Evolutionary conservation across 1,284 basidiomycete genomes (phyloP).

Genomic region (Papiliotrema fonsecae): DNA sequence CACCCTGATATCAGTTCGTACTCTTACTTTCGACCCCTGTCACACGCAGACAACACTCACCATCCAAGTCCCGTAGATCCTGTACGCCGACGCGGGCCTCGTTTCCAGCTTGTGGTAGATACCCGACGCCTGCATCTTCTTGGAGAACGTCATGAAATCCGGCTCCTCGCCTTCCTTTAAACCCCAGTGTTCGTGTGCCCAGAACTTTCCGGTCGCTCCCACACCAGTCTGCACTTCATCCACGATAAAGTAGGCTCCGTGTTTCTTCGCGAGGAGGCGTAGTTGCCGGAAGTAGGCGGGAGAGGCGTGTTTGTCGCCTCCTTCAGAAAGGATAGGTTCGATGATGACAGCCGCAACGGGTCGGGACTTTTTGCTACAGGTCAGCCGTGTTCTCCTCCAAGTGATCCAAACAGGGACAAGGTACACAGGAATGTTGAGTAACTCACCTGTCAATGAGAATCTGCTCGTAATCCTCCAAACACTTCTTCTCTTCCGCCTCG

Average conservation of each 20-base stretch:
- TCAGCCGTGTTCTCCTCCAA: neutral
- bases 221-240: slow-evolving; percentile 55
- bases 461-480: slow-evolving; percentile 39
- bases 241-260: slow-evolving; percentile 55
- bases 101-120: slow-evolving; percentile 54
- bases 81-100: slow-evolving; percentile 51
- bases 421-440: no score
- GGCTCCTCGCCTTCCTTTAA: slow-evolving; percentile 46
- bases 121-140: slow-evolving; percentile 52
- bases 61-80: slow-evolving; percentile 47
- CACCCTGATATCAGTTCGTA: slow-evolving; percentile 14
- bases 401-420: no score
- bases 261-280: slow-evolving; percentile 50
- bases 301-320: slow-evolving; percentile 56
- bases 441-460: slow-evolving; percentile 35
- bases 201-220: slow-evolving; percentile 55
- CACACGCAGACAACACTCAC: slow-evolving; percentile 27
- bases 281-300: slow-evolving; percentile 53
- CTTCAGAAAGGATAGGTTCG: slow-evolving; percentile 56
- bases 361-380: slow-evolving; percentile 42
- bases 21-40: neutral
- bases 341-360: slow-evolving; percentile 56
- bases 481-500: slow-evolving; percentile 41
- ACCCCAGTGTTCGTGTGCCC: slow-evolving; percentile 57
- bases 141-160: slow-evolving; percentile 56